Base-by-base conservation (phyloP, 108 stramenopile genomes). In the Cyclotella kingstonii region DNA sequence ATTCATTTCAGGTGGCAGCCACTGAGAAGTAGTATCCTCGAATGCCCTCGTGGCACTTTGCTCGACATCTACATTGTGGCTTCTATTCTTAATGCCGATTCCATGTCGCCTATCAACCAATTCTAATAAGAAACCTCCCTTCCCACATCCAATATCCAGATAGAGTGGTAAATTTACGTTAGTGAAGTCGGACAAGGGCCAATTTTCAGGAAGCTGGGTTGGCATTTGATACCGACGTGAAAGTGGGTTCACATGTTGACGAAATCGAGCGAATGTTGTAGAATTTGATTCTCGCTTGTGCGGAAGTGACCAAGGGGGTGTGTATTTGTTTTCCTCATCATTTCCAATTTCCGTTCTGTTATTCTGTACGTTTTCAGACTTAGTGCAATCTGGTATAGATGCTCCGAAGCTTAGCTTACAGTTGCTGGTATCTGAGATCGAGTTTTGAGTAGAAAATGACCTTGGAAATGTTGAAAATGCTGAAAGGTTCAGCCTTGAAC, bases 241-340 rank as follows among this genome's bases (percentile, higher is more conserved):
- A 22, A 95, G 70, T 4, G 94, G 94, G 76, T 95, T 95, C 53
- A 91, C 89, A 51, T 95, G 94, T 61, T 95, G 94, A 40, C 91
- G 82, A 43, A 89, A 85, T 10, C 91, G 80, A 5, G 70, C 53
- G 56, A 60, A 67, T 18, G 65, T 45, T 44, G 60, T 67, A 14
- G 73, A 75, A 47, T 50, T 59, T 33, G 60, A 25, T 33, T 40
- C 35, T 6, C 45, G 41, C 5, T 54, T 51, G 2, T 12, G 35
- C 27, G 65, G 46, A 5, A 63, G 41, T 2, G 64, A 66, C 73
- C 73, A 75, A 25, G 73, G 73, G 18, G 73, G 73, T 23, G 56
- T 56, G 66, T 55, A 66, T 29, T 31, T 44, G 27, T 39, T 46
- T 70, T 45, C 58, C 14, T 53, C 46, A 5, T 48, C 47, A 10